Base-by-base conservation (phyloP, 768 basidiomycete species). In the Hebeloma cylindrosporum region DNA sequence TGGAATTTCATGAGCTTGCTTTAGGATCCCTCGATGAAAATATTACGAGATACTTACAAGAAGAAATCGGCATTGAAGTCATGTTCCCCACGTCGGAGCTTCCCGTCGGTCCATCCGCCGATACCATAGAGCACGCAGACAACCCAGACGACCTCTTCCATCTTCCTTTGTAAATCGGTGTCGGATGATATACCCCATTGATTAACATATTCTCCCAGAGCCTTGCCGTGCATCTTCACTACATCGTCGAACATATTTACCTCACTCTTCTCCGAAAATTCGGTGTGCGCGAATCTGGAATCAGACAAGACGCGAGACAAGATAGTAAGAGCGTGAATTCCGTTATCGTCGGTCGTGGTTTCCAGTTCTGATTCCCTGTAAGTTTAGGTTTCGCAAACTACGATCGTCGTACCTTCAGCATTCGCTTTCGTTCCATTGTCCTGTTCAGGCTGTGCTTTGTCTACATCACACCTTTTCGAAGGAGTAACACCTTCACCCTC, bases 111-210 rank as follows among this genome's bases (percentile, higher is more conserved):
- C 68, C 72, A 79, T 3, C 79, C 83, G 5, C 72, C 75, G 14
- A 80, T 64, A 2, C 72, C 80, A 48, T 81, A 88, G 16, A 82
- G 51, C n/a, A 84, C 44, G 0, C 65, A 64, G 32, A 68, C 72
- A 13, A 74, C 61, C 79, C 83, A 88, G 4, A 66, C 56, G 3
- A 89, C 51, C 52, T 89, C 85, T 50, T 82, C 80, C 18, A 82
- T 68, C 60, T 84, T 87, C 13, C 66, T 60, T n/a, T 71, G 68
- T 5, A 80, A 34, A 3, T 51, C 47, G 6, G 41, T 39, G 7
- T 48, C 43, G 5, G 36, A 40, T 16, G 73, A 32, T 3, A 60
- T 68, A n/a, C n/a, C n/a, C 80, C 80, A 82, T 31, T 67, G 52
- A 7, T 60, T 60, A 11, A 64, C 71, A 41, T 78, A 74, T 22